Base-by-base conservation (phyloP, 306 rosid species). In the Quercus dentata region DNA sequence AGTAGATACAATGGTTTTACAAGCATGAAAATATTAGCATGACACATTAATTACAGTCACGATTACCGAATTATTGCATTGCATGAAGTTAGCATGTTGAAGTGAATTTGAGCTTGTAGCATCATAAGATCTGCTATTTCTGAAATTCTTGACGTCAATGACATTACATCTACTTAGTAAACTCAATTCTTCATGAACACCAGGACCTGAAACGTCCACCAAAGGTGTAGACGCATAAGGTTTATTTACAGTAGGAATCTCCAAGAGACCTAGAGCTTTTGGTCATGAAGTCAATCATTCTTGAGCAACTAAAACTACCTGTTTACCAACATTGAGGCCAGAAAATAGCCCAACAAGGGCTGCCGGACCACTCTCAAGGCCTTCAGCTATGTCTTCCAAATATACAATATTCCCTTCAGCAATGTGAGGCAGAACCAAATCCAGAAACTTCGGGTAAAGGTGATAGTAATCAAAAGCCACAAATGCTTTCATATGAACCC, bases 281-380 rank as follows among this genome's bases (percentile, higher is more conserved):
- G 30, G 27, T 3, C 12, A 58, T 28, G 69, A 15, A 61, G 19
- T 12, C 21, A 30, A 12, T 63, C 80, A 83, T 7, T 74, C 75
- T 1, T 57, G 18, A 25, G 77, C 31, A 70, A 57, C 80, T 17
- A 82, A 25, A 28, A 84, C 80, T 3, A 81, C 80, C 44, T 85
- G 88, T 69, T 85, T 85, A 3, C 88, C 88, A 6, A 85, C 74
- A 70, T 85, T 85, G 51, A 78, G 77, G 30, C 88, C 88, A 5
- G 80, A 33, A 41, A 67, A 84, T 64, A 85, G 85, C 12, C 85
- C 85, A 6, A 81, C 35, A 28, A 85, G 79, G 70, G 88, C 85
- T 0, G 83, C 74, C 0, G 87, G 87, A 28, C 67, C 75, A 3
- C 70, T 69, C 71, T 84, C 83, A 0, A 81, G 69, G 58, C 87